Conservation (phyloP, 768 basidiomycete species). For the Naganishia onofrii region DNA sequence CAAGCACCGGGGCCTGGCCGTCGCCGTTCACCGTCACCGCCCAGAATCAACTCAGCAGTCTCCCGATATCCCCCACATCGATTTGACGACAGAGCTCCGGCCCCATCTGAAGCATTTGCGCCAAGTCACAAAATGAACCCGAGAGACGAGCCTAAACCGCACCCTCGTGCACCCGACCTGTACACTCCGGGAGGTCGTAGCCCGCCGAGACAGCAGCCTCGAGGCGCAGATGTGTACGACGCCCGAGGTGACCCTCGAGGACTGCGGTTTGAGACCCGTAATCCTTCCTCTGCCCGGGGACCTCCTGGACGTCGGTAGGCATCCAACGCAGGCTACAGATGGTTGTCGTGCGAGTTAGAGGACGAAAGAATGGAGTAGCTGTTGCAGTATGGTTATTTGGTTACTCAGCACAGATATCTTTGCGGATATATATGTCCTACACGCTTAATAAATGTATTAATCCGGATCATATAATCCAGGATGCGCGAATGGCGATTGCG, state of each 20-base stretch:
- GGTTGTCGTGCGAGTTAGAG: neutral
- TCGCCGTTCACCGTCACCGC: constrained; percentile 19
- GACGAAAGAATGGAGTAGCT: neutral
- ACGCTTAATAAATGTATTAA: too few species aligned
- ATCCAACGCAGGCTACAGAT: too few species aligned
- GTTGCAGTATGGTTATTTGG: too few species aligned
- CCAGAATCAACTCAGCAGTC: neutral
- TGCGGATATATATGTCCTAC: too few species aligned
- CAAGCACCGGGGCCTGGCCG: neutral
- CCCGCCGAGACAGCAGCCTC: constrained; percentile 4
- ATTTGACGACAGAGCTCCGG: neutral
- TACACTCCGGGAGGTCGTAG: constrained; percentile 14
- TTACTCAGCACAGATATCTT: too few species aligned
- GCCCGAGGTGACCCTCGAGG: neutral
- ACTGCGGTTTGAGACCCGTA: neutral
- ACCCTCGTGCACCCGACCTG: constrained; percentile 12
- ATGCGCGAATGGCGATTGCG: too few species aligned
- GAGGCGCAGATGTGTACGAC: neutral
- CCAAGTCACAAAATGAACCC: neutral
- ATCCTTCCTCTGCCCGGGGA: constrained; percentile 1
- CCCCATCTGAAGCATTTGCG: neutral
- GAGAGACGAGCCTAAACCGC: constrained; percentile 1
- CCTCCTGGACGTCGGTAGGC: neutral
- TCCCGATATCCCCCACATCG: neutral
- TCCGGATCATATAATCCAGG: too few species aligned